Conservation (phyloP, 202 grass and related monocot genomes). For the Schoenoplectus tabernaemontani region DNA sequence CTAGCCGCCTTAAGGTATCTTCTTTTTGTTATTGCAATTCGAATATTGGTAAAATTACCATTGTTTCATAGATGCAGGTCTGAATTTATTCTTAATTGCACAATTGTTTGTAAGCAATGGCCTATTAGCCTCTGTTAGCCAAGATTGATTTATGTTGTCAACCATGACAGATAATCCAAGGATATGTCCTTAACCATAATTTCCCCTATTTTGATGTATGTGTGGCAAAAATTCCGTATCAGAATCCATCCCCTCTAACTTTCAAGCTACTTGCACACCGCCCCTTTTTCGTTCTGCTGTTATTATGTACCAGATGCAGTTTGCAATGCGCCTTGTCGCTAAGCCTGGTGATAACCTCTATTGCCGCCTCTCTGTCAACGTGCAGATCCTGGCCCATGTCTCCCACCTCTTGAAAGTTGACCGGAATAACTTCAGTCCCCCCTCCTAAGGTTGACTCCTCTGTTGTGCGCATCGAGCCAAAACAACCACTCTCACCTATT, state of each 20-base stretch:
- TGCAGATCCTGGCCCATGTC: slow-evolving; percentile 71
- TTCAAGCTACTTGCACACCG: too few species aligned
- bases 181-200: too few species aligned
- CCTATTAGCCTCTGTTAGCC: too few species aligned
- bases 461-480: too few species aligned
- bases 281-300: too few species aligned
- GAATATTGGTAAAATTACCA: neutral
- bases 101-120: neutral
- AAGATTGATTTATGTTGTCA: too few species aligned
- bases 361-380: slow-evolving; percentile 84
- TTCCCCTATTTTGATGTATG: too few species aligned
- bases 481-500: slow-evolving; percentile 27
- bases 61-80: neutral
- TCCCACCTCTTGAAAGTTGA: slow-evolving; percentile 83
- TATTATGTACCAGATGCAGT: too few species aligned
- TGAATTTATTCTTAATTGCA: neutral
- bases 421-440: slow-evolving; percentile 75
- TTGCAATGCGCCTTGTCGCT: slow-evolving; percentile 52
- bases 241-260: too few species aligned
- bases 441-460: slow-evolving; percentile 66
- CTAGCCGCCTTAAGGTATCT: slow-evolving; percentile 50
- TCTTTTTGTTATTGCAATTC: neutral
- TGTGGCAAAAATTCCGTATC: too few species aligned
- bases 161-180: too few species aligned
- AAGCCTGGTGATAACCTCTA: slow-evolving; percentile 79